Evolutionary conservation across 176 grass and related monocot species (phyloP), one percentile per base, ranked within the genome.

Genomic region (Rhipidocladum racemiflorum): DNA sequence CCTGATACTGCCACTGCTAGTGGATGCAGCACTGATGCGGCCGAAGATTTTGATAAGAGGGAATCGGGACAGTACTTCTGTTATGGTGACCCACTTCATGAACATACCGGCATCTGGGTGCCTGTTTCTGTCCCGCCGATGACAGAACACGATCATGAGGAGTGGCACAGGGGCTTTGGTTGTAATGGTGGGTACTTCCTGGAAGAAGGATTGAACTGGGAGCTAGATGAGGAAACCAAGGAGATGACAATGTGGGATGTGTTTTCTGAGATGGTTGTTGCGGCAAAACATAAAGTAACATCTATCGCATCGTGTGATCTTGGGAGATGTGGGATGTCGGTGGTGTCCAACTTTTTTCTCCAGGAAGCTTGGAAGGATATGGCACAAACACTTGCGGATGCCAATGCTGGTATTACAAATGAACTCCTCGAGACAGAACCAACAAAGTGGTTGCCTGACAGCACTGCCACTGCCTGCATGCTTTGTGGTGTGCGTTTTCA

Each of bases 231-330:
- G 64, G 75, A 80, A 43, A 75, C 85, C 21, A 88, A 86, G 68
- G 87, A 88, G 69, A 90, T 90, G 84, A 93, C 88, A 16, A 88
- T 93, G 91, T 93, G 91, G 91, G 91, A 93, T 78, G 87, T 90
- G 50, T 88, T 93, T 78, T 82, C 88, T 24, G 91, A 90, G 79
- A 90, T 93, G 81, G 46, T 89, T 78, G 64, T 87, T 54, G 65
- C 53, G 4, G 87, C 77, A 29, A 76, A 64, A 49, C 75, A 68
- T 35, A 93, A 93, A 75, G 40, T 83, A 48, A 62, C 51, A 20
- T 50, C 79, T 6, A 11, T 84, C 4, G 14, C 74, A 50, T 75
- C 91, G 1, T 75, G 57, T 29, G 78, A 85, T 63, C 28, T 89
- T 34, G 10, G 45, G 66, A 84, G 74, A 57, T 77, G 49, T 78